Base-by-base conservation (phyloP, 1,284 basidiomycete genomes). In the Apiotrichum gamsii region DNA sequence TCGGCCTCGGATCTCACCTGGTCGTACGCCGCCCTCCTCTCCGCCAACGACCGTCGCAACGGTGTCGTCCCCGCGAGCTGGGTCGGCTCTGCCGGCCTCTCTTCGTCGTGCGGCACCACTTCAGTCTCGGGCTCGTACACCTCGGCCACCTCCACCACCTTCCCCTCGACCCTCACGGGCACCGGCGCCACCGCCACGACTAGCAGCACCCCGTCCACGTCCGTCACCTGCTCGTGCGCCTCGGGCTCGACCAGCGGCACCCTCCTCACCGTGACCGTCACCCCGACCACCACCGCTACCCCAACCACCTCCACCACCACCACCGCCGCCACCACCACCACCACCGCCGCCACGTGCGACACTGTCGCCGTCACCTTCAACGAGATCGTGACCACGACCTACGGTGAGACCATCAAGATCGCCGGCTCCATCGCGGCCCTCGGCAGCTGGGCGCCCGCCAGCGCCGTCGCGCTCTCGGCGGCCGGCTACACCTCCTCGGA, bases 1-100 rank as follows among this genome's bases (percentile, higher is more conserved):
- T 72, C 72, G 8, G 74, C 74, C 14, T 52, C 60, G 21, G 64
- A 74, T 35, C 50, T 75, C 14, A 74, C 72, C 3, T 75, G 74
- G 74, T 67, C 64, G 10, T 73, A 74, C 51, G 68, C 69, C 4
- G 60, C 60, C 25, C 65, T 67, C 39, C 43, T 72, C 31, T 34
- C 33, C 18, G 33, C 33, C 33, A 20, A 9, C 33, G 18, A 34
- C 16, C 33, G 33, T 18, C 33, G 33, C 5, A 20, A 18, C 18
- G 33, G 33, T 3, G 8, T 20, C 8, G 18, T 34, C 5, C 33
- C 33, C 3, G 16, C 33, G 9, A 10, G 16, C 10, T 34, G 33
- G 33, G 18, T 18, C 18, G 33, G 18, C 9, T 15, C 16, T 10
- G 5, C 9, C 10, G 33, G n/a, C 18, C 18, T 8, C 10, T 28